Conservation (phyloP, 192 early-diverging fungal species). For the Helicostylum pulchrum region DNA sequence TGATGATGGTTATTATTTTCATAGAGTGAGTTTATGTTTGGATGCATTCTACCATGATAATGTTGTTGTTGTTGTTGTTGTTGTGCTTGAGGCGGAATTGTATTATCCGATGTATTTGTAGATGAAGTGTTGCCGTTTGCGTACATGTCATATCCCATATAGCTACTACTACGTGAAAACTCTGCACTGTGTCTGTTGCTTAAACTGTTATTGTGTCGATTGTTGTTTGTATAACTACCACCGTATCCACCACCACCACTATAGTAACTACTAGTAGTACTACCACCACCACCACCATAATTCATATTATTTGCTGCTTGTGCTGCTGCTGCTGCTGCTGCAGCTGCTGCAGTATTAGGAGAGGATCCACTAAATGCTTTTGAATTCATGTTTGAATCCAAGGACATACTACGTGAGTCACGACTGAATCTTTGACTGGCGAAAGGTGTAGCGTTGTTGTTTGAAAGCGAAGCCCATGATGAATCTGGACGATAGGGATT, state of each 20-base stretch:
- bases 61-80: background rate
- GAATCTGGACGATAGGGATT: conserved; percentile 17
- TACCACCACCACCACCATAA: too few relatives aligned
- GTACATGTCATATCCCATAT: conserved; percentile 9
- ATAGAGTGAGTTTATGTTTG: conserved; percentile 10
- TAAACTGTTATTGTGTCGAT: background rate
- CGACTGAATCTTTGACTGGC: conserved; percentile 4
- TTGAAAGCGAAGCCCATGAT: background rate
- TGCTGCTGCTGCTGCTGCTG: background rate
- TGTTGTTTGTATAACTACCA: background rate
- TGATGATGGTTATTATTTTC: background rate
- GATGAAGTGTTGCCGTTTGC: background rate
- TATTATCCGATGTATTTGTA: background rate
- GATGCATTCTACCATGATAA: conserved; percentile 1
- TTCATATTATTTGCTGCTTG: background rate
- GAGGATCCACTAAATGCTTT: background rate
- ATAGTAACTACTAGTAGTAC: too few relatives aligned
- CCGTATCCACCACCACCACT: background rate
- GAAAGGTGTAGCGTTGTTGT: too few relatives aligned
- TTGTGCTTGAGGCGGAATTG: conserved; percentile 1
- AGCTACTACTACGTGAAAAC: conserved; percentile 7
- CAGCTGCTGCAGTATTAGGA: background rate
- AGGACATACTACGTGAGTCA: conserved; percentile 8
- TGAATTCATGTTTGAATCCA: conserved; percentile 11
- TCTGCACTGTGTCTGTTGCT: conserved; percentile 4